Base-by-base conservation (phyloP, 768 basidiomycete species). In the Lactarius trivialis region DNA sequence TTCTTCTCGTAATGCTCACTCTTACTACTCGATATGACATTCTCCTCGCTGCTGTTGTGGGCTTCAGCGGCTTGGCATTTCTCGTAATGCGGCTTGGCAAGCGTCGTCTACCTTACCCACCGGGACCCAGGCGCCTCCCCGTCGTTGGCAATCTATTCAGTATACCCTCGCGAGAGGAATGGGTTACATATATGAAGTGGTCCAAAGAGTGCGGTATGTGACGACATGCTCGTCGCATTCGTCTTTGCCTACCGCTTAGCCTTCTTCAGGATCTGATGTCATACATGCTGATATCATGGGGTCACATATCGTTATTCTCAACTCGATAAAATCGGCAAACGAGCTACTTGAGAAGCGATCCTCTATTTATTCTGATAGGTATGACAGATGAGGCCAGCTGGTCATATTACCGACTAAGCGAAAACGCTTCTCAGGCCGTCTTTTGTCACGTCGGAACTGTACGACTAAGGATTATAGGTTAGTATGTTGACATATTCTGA, bases 101-200 rank as follows among this genome's bases (percentile, higher is more conserved):
- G 21, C 21, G 24, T 37, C 21, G 8, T 12, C 7, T 37, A 5
- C 55, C 55, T 12, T 52, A 59, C 43, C 68, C 68, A 17, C 71
- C 70, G 24, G 70, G 71, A 15, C 71, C 71, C 19, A 58, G 60
- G 9, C 60, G 60, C 1, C 59, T 57, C 24, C 67, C 68, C 8
- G 15, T 72, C 32, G 52, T 71, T 30, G 71, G 71, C 1, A 69
- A 70, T 57, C 36, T 68, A 2, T 45, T 67, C n/a, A 65, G 68
- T 41, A 51, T 72, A 12, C 69, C 68, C 1, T 61, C 32, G 14
- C 58, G 43, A 4, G 28, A 61, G 12, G 41, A 51, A 21, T 68
- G 67, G 58, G 32, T 61, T 33, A 55, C 52, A 4, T 69, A 59
- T 53, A 12, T 19, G n/a, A 59, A 67, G 48, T 72, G 70, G 71